Evolutionary conservation across 2,329 filamentous ascomycete species (phyloP).

Genomic region (Eurotiales sp.): DNA sequence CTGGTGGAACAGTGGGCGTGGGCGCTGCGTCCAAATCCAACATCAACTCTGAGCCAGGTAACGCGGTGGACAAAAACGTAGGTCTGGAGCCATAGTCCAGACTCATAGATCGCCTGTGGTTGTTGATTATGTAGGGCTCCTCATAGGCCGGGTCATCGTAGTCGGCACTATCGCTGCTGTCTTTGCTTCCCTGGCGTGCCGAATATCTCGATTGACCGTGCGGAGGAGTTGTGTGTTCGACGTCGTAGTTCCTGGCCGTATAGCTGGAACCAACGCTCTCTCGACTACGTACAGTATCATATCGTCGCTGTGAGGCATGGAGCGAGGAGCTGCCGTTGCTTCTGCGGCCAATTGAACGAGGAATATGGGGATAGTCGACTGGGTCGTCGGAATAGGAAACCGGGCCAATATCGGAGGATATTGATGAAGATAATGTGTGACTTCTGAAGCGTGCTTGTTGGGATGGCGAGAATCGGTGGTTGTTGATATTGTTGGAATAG

Average conservation of each 20-base stretch:
- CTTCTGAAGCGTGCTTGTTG: slow-evolving; percentile 47
- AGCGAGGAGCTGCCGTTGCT: slow-evolving; percentile 80
- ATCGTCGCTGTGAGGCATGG: slow-evolving; percentile 55
- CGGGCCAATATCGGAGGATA: slow-evolving; percentile 55
- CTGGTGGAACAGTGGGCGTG: slow-evolving; percentile 76
- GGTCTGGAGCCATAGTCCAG: slow-evolving; percentile 42
- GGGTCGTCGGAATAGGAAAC: slow-evolving; percentile 29
- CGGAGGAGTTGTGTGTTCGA: slow-evolving; percentile 18
- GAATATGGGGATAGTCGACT: slow-evolving; percentile 39
- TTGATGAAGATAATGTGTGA: slow-evolving; percentile 58
- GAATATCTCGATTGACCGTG: slow-evolving; percentile 34
- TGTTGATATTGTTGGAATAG: slow-evolving; percentile 14
- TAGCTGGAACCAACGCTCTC: slow-evolving; percentile 24
- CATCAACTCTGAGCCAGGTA: slow-evolving; percentile 21
- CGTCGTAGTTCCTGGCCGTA: slow-evolving; percentile 24
- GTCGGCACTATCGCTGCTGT: slow-evolving; percentile 74
- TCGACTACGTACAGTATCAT: slow-evolving; percentile 58
- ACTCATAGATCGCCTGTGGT: slow-evolving; percentile 41
- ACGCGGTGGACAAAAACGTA: slow-evolving; percentile 23
- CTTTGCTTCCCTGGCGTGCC: slow-evolving; percentile 64
- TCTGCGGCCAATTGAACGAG: slow-evolving; percentile 53
- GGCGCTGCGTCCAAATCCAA: slow-evolving; percentile 74
- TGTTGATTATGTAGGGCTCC: slow-evolving; percentile 8
- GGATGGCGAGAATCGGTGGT: slow-evolving; percentile 25
- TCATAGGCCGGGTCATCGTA: slow-evolving; percentile 17